Percentiles rank a stretch among this genome's conserved stretches.
Evolutionary conservation across 2,329 filamentous ascomycete genomes (phyloP).

Genomic region (Penicillium sp.): DNA sequence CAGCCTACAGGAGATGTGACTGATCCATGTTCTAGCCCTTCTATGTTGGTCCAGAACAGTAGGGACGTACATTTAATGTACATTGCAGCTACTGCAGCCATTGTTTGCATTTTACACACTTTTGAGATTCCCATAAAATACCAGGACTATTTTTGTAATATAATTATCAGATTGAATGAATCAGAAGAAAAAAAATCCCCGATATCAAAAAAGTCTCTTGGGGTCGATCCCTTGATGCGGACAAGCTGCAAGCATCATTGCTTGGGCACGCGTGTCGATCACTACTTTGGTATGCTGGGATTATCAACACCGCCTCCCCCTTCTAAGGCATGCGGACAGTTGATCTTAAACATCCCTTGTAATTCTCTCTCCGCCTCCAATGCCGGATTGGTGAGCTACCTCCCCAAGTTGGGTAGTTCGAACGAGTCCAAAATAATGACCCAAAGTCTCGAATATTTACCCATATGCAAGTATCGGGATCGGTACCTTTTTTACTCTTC

Average conservation of each 20-base stretch:
- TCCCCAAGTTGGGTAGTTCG: background rate
- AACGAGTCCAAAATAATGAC: background rate
- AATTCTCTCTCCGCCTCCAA: background rate
- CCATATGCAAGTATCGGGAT: background rate
- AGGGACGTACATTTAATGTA: background rate
- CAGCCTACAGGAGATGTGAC: background rate
- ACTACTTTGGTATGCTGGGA: constrained; percentile 21
- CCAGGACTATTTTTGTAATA: background rate
- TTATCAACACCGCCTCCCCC: constrained; percentile 26
- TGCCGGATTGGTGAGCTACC: background rate
- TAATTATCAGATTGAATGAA: background rate
- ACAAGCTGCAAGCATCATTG: constrained; percentile 13
- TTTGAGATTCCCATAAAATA: background rate
- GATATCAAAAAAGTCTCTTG: background rate
- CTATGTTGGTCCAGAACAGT: background rate
- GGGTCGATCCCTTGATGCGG: constrained; percentile 15
- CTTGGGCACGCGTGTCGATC: constrained; percentile 24
- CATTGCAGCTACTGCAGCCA: background rate
- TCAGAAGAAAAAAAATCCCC: constrained; percentile 4
- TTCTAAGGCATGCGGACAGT: constrained; percentile 11
- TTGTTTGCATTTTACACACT: background rate
- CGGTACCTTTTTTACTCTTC: background rate
- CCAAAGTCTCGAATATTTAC: background rate
- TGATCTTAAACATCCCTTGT: constrained; percentile 9
- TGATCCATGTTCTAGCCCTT: background rate